Evolutionary conservation across 768 basidiomycete genomes (phyloP).

Genomic region (Xerocomus potaroensis): DNA sequence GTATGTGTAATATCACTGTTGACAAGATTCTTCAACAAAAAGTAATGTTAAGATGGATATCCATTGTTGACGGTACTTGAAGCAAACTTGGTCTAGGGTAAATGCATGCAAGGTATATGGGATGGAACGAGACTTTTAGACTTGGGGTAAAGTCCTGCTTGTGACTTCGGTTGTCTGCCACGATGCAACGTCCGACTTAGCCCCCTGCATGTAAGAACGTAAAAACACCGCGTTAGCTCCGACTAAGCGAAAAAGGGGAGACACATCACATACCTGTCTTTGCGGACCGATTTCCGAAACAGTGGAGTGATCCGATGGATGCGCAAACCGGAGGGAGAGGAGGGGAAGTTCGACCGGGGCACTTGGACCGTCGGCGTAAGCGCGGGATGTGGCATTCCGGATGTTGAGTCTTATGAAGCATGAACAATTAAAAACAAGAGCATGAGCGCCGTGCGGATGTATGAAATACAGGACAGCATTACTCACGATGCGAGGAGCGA

Average conservation of each 20-base stretch:
- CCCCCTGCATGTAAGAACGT: neutral
- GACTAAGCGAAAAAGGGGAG: neutral
- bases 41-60: conserved; percentile 3
- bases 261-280: conserved; percentile 1
- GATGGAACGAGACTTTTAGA: neutral
- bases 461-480: neutral
- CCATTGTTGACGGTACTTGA: neutral
- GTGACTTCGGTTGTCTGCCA: conserved; percentile 14
- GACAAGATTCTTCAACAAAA: conserved; percentile 8
- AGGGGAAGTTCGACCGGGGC: conserved; percentile 10
- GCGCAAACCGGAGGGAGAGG: conserved; percentile 24
- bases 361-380: conserved; percentile 1
- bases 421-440: neutral
- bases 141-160: neutral
- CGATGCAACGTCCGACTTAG: conserved; percentile 13
- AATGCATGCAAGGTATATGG: neutral
- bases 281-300: neutral
- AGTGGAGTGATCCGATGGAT: conserved; percentile 9
- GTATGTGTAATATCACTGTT: conserved; percentile 23
- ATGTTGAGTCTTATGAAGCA: conserved; percentile 20
- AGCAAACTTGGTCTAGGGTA: neutral
- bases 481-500: conserved; percentile 28
- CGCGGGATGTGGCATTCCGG: conserved; percentile 18
- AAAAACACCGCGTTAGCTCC: neutral
- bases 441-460: neutral